Base-by-base conservation (phyloP, 1,139 yeast genomes). In the Geotrichum phurueaensis region DNA sequence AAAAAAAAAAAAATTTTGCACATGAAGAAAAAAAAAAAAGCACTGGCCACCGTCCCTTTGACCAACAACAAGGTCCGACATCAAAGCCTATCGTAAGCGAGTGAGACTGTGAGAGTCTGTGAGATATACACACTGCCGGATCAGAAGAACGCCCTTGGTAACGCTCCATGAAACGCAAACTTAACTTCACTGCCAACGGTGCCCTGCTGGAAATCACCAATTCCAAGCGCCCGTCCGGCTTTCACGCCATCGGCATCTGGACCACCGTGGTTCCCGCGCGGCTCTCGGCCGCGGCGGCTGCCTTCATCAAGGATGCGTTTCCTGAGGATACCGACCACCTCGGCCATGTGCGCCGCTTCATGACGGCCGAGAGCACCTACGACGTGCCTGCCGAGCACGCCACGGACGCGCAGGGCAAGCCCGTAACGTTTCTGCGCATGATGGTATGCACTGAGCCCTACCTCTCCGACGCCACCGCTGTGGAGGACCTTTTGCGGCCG, bases 261-360 rank as follows among this genome's bases (percentile, higher is more conserved):
- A 76, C 83, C 0, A 73, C 81, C 5, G 73, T 73, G 33, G 78
- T 84, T 7, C 71, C 77, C 7, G 83, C 87, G 0, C 70, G 68
- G 61, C 69, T 73, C 12, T 79, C 86, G 10, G 67, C 75, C 13
- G 61, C 65, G 39, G 68, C 77, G 15, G 68, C 79, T 23, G 69
- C 69, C 66, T 71, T 68, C 31, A 68, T 74, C 53, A 70, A 63
- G 55, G 62, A 57, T 33, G 60, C 60, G 36, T 65, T 60, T 43
- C 51, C 50, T 3, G 45, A 53, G 27, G 55, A 55, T 13, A 56
- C 43, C 23, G 36, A 33, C 18, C 54, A 50, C 29, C 39, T 73
- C 12, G 75, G 76, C 2, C 80, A 77, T 61, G 65, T 77, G 48
- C 69, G 76, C 47, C 67, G 79, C 47, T 66, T 75, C 13, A 71